phyloP scores from a whole-genome alignment of 2,329 filamentous ascomycete genomes.

The Fusarium luffae region DNA sequence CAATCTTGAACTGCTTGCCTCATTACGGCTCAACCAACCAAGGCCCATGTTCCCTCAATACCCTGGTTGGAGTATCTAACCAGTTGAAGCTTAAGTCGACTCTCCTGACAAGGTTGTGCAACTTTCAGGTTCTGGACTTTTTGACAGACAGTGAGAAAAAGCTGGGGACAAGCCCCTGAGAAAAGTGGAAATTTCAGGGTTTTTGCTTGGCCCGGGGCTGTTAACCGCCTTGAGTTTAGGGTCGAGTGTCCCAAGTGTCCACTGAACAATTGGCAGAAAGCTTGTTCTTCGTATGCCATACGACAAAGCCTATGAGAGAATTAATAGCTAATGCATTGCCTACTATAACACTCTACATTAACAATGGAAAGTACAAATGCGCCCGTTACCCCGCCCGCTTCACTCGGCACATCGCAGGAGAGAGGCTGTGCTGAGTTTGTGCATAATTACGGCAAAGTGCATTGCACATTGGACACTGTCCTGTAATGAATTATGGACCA shows the following conservation, averaged over 20 bases:
- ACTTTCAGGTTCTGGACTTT: constrained; percentile 3
- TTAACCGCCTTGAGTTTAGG: constrained; percentile 1
- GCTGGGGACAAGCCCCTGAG: constrained; percentile 18
- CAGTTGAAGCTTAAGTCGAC: not conserved
- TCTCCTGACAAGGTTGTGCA: constrained; percentile 7
- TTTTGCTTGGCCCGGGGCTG: not conserved
- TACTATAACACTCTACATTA: too few species aligned
- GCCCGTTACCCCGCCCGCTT: not conserved
- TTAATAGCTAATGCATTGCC: too few species aligned
- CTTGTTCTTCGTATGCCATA: not conserved
- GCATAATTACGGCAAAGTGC: not conserved
- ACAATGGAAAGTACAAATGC: not conserved
- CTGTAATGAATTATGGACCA: constrained; percentile 11
- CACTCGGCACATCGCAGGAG: not conserved
- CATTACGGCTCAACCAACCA: constrained; percentile 12
- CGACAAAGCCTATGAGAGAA: not conserved
- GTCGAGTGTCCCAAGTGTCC: not conserved
- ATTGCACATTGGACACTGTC: not conserved
- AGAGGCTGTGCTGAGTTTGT: not conserved
- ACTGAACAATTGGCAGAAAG: not conserved
- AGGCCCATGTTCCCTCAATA: not conserved
- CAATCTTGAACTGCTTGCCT: constrained; percentile 19
- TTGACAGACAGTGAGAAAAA: not conserved
- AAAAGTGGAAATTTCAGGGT: not conserved
- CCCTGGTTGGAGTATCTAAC: not conserved